phyloP scores from a whole-genome alignment of 257 asterid genomes.

The Perilla frutescens region DNA sequence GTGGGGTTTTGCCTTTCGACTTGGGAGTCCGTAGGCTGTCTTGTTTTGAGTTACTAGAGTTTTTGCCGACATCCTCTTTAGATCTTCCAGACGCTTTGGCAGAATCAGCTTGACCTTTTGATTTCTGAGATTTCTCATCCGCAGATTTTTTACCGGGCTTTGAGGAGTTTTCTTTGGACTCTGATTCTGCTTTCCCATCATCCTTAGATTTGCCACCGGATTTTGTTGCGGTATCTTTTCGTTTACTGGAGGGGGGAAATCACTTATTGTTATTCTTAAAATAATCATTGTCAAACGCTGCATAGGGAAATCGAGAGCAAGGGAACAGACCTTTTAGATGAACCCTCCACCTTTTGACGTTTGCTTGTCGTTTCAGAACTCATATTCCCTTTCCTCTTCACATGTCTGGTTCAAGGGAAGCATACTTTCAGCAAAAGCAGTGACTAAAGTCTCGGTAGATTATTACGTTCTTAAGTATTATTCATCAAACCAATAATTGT shows the following conservation, averaged over 20 bases:
- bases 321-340: constrained; percentile 60
- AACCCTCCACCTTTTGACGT: constrained; percentile 56
- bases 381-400: constrained; percentile 58
- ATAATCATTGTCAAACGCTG: constrained; percentile 16
- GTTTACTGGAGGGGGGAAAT: constrained; percentile 51
- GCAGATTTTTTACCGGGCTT: constrained; percentile 53
- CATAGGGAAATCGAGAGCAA: constrained; percentile 5
- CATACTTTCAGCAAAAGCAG: constrained; percentile 33
- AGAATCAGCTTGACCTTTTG: constrained; percentile 49
- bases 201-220: constrained; percentile 57
- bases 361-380: constrained; percentile 55
- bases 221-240: constrained; percentile 52
- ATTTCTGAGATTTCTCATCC: constrained; percentile 45
- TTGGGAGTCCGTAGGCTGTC: constrained; percentile 50
- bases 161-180: constrained; percentile 45
- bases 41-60: constrained; percentile 52
- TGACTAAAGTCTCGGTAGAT: constrained; percentile 10
- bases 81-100: constrained; percentile 55
- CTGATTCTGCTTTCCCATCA: constrained; percentile 49
- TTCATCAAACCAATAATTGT: constrained; percentile 18
- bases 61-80: constrained; percentile 59
- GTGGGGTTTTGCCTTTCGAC: constrained; percentile 58
- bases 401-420: constrained; percentile 54
- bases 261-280: constrained; percentile 36
- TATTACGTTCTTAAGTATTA: not conserved